Percentiles rank a stretch among this genome's conserved stretches.
These are phyloP conservation scores for Begonia loranthoides DNA, from an alignment of 306 rosid genomes.

Conservation along the genomic window DNA sequence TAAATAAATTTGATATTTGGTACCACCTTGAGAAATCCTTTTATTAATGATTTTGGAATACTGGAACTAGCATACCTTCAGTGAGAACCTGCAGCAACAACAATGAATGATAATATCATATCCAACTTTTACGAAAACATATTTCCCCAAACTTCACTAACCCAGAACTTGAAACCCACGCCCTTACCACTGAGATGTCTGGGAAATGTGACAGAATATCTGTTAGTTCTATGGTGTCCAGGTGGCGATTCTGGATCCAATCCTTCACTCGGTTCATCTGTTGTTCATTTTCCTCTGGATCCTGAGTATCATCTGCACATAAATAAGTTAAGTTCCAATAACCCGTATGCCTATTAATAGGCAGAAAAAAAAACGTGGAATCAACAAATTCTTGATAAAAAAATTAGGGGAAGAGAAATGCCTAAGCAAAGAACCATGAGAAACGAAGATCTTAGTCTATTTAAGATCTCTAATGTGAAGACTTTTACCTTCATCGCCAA, in stretches of 20 bases:
- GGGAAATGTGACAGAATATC: slow-evolving; percentile 78
- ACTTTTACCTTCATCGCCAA: slow-evolving; percentile 58
- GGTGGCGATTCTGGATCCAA: slow-evolving; percentile 53
- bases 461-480: no score
- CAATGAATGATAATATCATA: slow-evolving; percentile 13
- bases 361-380: neutral
- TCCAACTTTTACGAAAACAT: neutral
- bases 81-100: slow-evolving; percentile 50
- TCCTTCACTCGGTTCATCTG: slow-evolving; percentile 61
- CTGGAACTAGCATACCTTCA: slow-evolving; percentile 42
- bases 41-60: slow-evolving; percentile 6
- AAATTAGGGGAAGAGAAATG: neutral
- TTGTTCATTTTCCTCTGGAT: slow-evolving; percentile 65
- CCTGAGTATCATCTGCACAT: slow-evolving; percentile 63
- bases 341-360: slow-evolving; percentile 4
- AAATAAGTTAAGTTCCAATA: neutral
- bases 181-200: slow-evolving; percentile 69
- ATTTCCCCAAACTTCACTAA: neutral
- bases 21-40: neutral
- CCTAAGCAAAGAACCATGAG: neutral
- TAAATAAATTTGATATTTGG: neutral
- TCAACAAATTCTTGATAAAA: neutral
- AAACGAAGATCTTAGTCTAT: slow-evolving; percentile 3
- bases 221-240: slow-evolving; percentile 50
- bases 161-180: slow-evolving; percentile 7